A percentile compares a stretch with the other conserved stretches of the same genome.
Evolutionary conservation across 1,284 basidiomycete species (phyloP).

Genomic region (Ustilago crameri): DNA sequence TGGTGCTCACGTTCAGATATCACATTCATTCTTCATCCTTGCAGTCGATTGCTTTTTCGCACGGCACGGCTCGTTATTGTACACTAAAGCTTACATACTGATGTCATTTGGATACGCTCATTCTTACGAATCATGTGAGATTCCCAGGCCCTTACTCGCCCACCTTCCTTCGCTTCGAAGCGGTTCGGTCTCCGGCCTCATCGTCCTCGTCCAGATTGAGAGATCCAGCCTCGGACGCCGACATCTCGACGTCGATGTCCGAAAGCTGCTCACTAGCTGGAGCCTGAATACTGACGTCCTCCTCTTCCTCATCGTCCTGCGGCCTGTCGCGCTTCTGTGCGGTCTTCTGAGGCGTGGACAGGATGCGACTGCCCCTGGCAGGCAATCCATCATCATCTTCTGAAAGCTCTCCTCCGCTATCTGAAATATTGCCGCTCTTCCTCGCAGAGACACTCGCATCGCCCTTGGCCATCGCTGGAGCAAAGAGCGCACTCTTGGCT

Average conservation of each 20-base stretch:
- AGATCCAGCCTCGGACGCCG: constrained; percentile 9
- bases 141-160: neutral
- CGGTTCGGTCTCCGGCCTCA: neutral
- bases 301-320: constrained; percentile 11
- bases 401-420: constrained; percentile 34
- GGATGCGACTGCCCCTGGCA: constrained; percentile 15
- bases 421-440: constrained; percentile 7
- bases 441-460: neutral
- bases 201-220: constrained; percentile 12
- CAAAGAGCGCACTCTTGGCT: constrained; percentile 60
- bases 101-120: too few species aligned
- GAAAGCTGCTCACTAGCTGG: constrained; percentile 16
- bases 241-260: constrained; percentile 23
- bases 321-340: constrained; percentile 28
- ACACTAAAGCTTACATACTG: neutral
- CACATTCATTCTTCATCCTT: too few species aligned
- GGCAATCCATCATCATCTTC: constrained; percentile 39
- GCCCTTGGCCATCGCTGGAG: constrained; percentile 14
- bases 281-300: constrained; percentile 17
- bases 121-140: too few species aligned
- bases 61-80: too few species aligned
- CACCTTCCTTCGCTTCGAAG: constrained; percentile 24
- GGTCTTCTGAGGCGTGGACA: constrained; percentile 13
- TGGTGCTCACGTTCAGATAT: too few species aligned
- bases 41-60: too few species aligned